Evolutionary conservation across 257 asterid genomes (phyloP), one percentile per base, ranked within the genome.

Genomic region (Nicotiana undulata): DNA sequence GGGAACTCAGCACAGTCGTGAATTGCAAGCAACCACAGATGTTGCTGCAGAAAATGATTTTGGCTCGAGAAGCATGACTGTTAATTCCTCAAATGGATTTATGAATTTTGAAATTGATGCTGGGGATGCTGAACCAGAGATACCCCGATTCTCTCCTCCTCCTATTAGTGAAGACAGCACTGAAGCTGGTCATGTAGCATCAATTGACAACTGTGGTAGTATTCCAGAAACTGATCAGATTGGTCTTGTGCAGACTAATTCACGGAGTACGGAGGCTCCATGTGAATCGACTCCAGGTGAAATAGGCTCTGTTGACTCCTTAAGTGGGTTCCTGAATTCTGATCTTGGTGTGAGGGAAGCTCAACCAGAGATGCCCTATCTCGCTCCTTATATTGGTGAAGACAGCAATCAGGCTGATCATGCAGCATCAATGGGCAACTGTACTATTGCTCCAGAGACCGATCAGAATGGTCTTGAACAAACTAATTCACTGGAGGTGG

Each of bases 181-280:
- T 60, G 88, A 82, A 63, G 80, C 82, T 79, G 83, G 80, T 58
- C 80, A 88, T 37, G 78, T 75, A 76, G 88, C 59, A 83, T 51
- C 63, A 75, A 79, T 56, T 40, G 86, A 84, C 76, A 86, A 79
- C 74, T 63, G 82, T 80, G 88, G 55, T 74, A 68, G 63, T 70
- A 59, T 52, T 79, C 81, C 80, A 72, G 86, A 82, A 76, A 77
- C 49, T 77, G 81, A 85, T 58, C 90, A 76, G 77, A 87, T 59
- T 74, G 80, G 63, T 40, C 74, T 76, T 49, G 88, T 83, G 85
- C 87, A 75, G 55, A 77, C 81, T 44, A 86, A 85, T 81, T 75
- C 80, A 79, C 75, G 68, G 85, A 87, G 90, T 83, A 77, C 78
- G 85, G 87, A 68, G 32, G 82, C 85, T 84, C 88, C 88, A 79